Percentiles rank a stretch among this genome's conserved stretches.
Evolutionary conservation across 2,329 filamentous ascomycete genomes (phyloP).

Genomic region (Malbranchea zuffiana): DNA sequence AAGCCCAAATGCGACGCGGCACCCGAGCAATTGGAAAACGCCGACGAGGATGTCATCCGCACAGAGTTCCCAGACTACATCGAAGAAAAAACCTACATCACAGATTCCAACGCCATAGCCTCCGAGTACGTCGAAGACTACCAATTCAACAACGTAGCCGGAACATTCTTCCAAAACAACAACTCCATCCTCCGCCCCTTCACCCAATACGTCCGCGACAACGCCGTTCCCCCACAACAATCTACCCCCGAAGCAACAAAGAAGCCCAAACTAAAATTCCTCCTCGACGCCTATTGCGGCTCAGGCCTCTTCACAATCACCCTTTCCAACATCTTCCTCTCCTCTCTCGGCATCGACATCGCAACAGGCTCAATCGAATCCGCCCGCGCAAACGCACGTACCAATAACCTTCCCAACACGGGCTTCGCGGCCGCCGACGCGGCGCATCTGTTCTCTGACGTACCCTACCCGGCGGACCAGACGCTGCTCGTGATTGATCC

Average conservation of each 20-base stretch:
- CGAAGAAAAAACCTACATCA: conserved; percentile 81
- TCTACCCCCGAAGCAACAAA: conserved; percentile 25
- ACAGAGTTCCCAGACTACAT: conserved; percentile 51
- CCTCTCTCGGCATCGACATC: conserved; percentile 84
- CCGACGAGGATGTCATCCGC: conserved; percentile 38
- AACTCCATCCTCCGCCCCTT: conserved; percentile 88
- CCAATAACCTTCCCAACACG: conserved; percentile 67
- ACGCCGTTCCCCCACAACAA: conserved; percentile 51
- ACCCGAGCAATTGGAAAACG: conserved; percentile 18
- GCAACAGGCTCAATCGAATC: conserved; percentile 64
- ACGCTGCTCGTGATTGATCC: conserved; percentile 94
- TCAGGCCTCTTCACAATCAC: conserved; percentile 96
- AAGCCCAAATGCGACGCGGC: conserved; percentile 14
- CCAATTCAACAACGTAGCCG: conserved; percentile 81
- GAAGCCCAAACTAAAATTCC: conserved; percentile 55
- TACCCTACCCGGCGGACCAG: conserved; percentile 63
- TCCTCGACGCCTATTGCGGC: conserved; percentile 96
- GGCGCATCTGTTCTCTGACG: conserved; percentile 63
- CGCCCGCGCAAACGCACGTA: conserved; percentile 64
- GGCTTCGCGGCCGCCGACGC: conserved; percentile 87
- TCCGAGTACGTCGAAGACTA: conserved; percentile 82
- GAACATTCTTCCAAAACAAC: conserved; percentile 98
- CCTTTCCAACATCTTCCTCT: conserved; percentile 67
- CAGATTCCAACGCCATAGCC: conserved; percentile 67
- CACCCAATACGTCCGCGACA: conserved; percentile 73